phyloP scores from a whole-genome alignment of 148 eudicot species.

The Cornus florida region DNA sequence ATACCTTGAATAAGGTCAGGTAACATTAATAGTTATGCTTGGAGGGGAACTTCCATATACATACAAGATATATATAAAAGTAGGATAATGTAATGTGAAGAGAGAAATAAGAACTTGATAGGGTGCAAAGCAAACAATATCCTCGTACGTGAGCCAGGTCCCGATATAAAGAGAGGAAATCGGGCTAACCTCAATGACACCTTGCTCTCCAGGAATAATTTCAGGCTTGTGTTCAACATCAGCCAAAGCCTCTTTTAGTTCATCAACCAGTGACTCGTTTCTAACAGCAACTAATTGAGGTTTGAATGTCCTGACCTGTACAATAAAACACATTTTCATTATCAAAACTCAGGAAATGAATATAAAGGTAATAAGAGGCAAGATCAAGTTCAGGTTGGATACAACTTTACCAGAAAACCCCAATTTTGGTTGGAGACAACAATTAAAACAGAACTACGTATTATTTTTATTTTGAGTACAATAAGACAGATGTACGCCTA shows the following conservation, averaged over 20 bases:
- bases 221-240: constrained; percentile 82
- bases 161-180: not conserved
- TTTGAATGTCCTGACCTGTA: constrained; percentile 78
- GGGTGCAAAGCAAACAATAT: too few species aligned
- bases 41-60: too few species aligned
- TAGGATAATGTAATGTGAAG: too few species aligned
- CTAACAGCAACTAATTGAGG: constrained; percentile 84
- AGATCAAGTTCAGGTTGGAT: not conserved
- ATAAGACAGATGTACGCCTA: not conserved
- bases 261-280: constrained; percentile 71
- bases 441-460: not conserved
- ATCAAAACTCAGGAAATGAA: not conserved
- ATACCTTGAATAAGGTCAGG: too few species aligned
- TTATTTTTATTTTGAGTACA: not conserved
- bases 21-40: too few species aligned
- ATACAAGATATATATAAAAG: too few species aligned
- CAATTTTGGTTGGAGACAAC: not conserved
- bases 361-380: not conserved
- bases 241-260: constrained; percentile 89
- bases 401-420: not conserved
- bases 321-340: not conserved
- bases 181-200: constrained; percentile 73
- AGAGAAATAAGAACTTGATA: too few species aligned
- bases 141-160: too few species aligned
- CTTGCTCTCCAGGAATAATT: constrained; percentile 96